phyloP scores from a whole-genome alignment of 106 monocot species.

The Hemerocallis citrina region DNA sequence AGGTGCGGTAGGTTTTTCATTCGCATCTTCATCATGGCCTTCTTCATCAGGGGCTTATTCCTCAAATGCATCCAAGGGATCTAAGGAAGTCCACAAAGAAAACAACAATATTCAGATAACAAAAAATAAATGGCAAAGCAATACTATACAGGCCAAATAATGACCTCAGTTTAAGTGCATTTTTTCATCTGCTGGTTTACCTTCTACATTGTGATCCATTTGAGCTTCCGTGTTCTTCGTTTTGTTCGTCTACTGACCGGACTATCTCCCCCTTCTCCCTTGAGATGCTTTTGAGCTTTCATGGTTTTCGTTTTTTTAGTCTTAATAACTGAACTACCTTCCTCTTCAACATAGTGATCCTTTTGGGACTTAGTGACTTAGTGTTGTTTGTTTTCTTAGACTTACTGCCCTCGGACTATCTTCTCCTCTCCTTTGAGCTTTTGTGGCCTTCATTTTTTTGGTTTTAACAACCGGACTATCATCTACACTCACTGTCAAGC shows the following conservation, averaged over 20 bases:
- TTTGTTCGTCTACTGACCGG: too few species aligned
- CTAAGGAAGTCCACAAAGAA: slow-evolving; percentile 18
- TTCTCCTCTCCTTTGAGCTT: too few species aligned
- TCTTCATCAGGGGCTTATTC: slow-evolving; percentile 20
- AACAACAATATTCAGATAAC: slow-evolving; percentile 7
- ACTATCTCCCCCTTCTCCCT: too few species aligned
- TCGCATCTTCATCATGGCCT: slow-evolving; percentile 34
- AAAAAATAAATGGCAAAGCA: neutral
- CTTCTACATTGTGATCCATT: slow-evolving; percentile 23
- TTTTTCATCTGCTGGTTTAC: slow-evolving; percentile 24
- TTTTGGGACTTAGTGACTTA: too few species aligned
- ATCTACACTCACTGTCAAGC: slow-evolving; percentile 25
- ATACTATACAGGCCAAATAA: neutral
- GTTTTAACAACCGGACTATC: slow-evolving; percentile 16
- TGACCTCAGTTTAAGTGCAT: neutral
- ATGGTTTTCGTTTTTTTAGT: slow-evolving; percentile 14
- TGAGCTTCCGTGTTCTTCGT: too few species aligned
- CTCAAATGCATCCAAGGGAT: slow-evolving; percentile 21
- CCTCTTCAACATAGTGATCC: too few species aligned
- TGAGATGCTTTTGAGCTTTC: too few species aligned
- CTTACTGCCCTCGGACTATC: too few species aligned
- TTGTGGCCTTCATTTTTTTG: slow-evolving; percentile 15
- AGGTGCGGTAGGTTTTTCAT: slow-evolving; percentile 29
- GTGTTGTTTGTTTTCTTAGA: too few species aligned
- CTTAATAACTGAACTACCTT: slow-evolving; percentile 19